Evolutionary conservation across 192 early-diverging fungal species (phyloP).

Genomic region (Piromyces finnis): DNA sequence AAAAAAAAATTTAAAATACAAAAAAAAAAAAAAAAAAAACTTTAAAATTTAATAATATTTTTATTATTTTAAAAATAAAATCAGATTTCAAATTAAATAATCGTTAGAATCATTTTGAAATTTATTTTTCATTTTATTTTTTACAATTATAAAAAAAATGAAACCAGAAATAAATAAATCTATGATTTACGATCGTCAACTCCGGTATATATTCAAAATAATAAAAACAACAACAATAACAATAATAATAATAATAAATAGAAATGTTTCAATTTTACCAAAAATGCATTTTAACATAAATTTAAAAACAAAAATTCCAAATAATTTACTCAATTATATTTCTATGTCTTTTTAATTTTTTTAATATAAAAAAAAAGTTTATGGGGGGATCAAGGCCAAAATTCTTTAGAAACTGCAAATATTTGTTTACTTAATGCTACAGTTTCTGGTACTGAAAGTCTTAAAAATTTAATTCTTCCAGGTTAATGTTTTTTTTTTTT

Average conservation of each 20-base stretch:
- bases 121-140: no score
- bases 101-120: no score
- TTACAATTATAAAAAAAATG: neutral
- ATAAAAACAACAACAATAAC: no score
- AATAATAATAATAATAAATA: no score
- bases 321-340: no score
- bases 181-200: neutral
- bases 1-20: no score
- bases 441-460: conserved; percentile 68
- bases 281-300: no score
- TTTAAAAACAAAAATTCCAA: no score
- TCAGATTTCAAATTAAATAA: neutral
- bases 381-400: conserved; percentile 86
- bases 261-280: no score
- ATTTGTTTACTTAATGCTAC: conserved; percentile 73
- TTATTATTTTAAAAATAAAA: no score
- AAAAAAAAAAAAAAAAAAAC: no score
- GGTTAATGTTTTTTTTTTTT: conserved; percentile 25
- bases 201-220: neutral
- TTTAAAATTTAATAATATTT: no score
- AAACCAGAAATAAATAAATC: neutral
- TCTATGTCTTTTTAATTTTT: neutral
- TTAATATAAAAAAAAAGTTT: conserved; percentile 30
- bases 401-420: conserved; percentile 60
- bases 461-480: conserved; percentile 92